Percentiles rank a stretch among this genome's conserved stretches.
phyloP scores from a whole-genome alignment of 2,329 filamentous ascomycete genomes.

The Sporothrix brunneoviolacea region DNA sequence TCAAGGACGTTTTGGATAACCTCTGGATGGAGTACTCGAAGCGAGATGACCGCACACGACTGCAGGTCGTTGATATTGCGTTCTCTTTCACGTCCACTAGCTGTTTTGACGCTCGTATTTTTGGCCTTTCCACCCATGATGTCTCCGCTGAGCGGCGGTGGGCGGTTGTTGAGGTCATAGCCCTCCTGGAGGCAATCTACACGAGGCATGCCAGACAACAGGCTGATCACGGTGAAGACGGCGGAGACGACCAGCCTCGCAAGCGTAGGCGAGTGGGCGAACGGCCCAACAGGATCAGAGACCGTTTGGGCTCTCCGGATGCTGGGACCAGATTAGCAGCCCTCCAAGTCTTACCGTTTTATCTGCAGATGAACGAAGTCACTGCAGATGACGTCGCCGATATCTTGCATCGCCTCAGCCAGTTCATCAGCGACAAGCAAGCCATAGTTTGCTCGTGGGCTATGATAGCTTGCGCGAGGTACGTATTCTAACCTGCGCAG shows the following conservation, averaged over 20 bases:
- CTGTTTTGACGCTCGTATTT: slow-evolving; percentile 42
- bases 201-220: slow-evolving; percentile 22
- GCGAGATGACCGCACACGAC: slow-evolving; percentile 60
- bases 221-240: slow-evolving; percentile 17
- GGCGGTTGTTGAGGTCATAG: slow-evolving; percentile 53
- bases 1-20: slow-evolving; percentile 62
- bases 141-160: slow-evolving; percentile 52
- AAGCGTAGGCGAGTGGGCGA: slow-evolving; percentile 44
- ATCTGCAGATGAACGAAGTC: slow-evolving; percentile 41
- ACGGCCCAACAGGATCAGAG: slow-evolving; percentile 39
- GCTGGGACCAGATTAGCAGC: slow-evolving; percentile 41
- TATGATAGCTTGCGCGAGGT: slow-evolving; percentile 76
- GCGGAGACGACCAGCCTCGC: slow-evolving; percentile 40
- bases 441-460: slow-evolving; percentile 67
- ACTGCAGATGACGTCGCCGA: slow-evolving; percentile 46
- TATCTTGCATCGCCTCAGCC: slow-evolving; percentile 51
- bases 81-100: slow-evolving; percentile 44
- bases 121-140: slow-evolving; percentile 48
- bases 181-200: slow-evolving; percentile 48
- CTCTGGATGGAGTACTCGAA: slow-evolving; percentile 74
- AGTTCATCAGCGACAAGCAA: slow-evolving; percentile 63
- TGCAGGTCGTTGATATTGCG: slow-evolving; percentile 71
- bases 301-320: slow-evolving; percentile 41
- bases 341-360: slow-evolving; percentile 52
- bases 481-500: too few species aligned